A percentile compares a stretch with the other conserved stretches of the same genome.
These are phyloP conservation scores for Phialocephala sp. DNA, from an alignment of 2,329 filamentous ascomycete species.

Conservation along the genomic window DNA sequence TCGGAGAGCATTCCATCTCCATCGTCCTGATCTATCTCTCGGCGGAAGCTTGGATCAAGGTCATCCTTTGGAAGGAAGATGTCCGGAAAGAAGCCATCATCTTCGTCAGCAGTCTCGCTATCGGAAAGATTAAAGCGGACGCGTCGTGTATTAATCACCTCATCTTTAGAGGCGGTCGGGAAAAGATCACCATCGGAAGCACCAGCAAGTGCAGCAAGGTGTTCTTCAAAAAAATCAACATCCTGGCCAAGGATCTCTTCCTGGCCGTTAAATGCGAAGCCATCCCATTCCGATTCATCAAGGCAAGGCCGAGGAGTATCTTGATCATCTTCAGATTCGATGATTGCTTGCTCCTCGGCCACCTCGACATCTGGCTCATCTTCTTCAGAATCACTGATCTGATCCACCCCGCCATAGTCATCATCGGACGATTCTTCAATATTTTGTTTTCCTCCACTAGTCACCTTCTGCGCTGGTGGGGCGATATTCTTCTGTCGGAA, in stretches of 20 bases:
- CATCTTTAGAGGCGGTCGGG: conserved; percentile 23
- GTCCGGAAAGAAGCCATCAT: conserved; percentile 74
- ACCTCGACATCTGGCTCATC: conserved; percentile 80
- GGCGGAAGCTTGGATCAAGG: conserved; percentile 73
- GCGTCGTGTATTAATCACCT: background rate
- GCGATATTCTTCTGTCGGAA: conserved; percentile 54
- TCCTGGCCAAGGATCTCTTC: conserved; percentile 27
- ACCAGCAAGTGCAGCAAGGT: background rate
- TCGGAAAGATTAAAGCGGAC: conserved; percentile 51
- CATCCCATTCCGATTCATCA: conserved; percentile 59
- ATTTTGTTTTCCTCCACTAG: conserved; percentile 20
- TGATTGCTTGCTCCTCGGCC: conserved; percentile 78
- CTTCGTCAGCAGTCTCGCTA: conserved; percentile 63
- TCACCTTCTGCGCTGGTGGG: conserved; percentile 40
- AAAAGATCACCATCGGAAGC: background rate
- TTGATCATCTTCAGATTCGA: conserved; percentile 54
- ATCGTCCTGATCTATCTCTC: conserved; percentile 74
- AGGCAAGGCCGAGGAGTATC: conserved; percentile 42
- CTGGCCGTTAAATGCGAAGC: conserved; percentile 52
- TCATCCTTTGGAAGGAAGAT: conserved; percentile 79
- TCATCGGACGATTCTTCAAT: conserved; percentile 61
- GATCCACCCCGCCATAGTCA: conserved; percentile 77
- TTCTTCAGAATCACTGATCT: conserved; percentile 79
- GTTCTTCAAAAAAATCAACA: conserved; percentile 44
- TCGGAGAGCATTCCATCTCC: conserved; percentile 27